Percentiles rank a stretch among this genome's conserved stretches.
These are phyloP conservation scores for Sordariomycetes sp. DNA, from an alignment of 2,329 filamentous ascomycete species.

Conservation along the genomic window DNA sequence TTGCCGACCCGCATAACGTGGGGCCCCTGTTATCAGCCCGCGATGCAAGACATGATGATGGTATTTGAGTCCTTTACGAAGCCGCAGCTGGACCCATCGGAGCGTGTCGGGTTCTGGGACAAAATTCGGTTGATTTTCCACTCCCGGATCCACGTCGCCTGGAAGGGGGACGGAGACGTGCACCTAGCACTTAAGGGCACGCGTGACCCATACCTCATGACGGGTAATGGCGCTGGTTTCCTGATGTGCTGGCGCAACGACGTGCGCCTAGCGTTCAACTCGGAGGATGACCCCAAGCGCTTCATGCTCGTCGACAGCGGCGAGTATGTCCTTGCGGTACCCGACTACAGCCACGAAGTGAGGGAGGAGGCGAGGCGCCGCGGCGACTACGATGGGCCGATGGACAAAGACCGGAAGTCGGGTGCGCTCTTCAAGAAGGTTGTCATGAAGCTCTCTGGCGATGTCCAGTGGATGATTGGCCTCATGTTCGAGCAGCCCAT, in stretches of 20 bases:
- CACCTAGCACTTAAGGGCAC: constrained; percentile 86
- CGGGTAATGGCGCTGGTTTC: constrained; percentile 84
- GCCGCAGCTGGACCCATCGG: constrained; percentile 83
- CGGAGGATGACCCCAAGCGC: constrained; percentile 73
- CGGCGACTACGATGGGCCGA: constrained; percentile 32
- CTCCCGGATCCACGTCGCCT: constrained; percentile 75
- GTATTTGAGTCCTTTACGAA: constrained; percentile 96
- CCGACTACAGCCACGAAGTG: constrained; percentile 83
- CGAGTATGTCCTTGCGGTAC: constrained; percentile 87
- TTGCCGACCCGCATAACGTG: constrained; percentile 89
- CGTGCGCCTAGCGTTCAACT: constrained; percentile 75
- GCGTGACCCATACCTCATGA: constrained; percentile 86
- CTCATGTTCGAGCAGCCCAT: constrained; percentile 84
- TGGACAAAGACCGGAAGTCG: constrained; percentile 47
- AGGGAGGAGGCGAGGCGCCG: constrained; percentile 43
- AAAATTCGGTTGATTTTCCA: constrained; percentile 93
- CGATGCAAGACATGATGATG: constrained; percentile 99
- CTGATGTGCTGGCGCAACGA: constrained; percentile 98
- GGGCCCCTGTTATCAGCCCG: constrained; percentile 95
- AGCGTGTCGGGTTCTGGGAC: constrained; percentile 95
- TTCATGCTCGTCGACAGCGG: constrained; percentile 96
- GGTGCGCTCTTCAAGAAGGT: constrained; percentile 94
- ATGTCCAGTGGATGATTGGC: constrained; percentile 84
- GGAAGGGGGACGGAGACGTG: constrained; percentile 93
- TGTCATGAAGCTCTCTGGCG: constrained; percentile 94